Conservation (phyloP, 2,329 filamentous ascomycete species). For the Metarhizium humberi region DNA sequence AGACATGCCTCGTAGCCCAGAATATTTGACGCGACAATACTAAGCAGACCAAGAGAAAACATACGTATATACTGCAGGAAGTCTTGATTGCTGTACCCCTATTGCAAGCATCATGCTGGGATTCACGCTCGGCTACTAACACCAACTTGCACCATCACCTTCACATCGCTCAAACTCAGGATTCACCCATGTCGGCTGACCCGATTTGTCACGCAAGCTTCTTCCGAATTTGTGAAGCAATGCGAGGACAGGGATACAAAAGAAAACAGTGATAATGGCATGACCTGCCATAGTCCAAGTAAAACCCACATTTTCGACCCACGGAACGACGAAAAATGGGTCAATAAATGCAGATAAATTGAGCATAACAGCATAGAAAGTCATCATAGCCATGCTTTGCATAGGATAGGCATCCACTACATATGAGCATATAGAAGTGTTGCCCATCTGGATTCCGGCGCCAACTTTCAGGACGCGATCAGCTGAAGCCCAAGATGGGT, state of each 20-base stretch:
- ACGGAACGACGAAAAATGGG: conserved; percentile 40
- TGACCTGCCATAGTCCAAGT: conserved; percentile 42
- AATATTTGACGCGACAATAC: too few relatives aligned
- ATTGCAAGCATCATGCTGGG: too few relatives aligned
- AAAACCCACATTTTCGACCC: conserved; percentile 35
- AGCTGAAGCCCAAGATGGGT: neutral
- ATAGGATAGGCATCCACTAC: conserved; percentile 46
- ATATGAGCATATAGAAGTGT: conserved; percentile 42
- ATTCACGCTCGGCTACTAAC: too few relatives aligned
- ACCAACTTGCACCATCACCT: too few relatives aligned
- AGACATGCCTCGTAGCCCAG: too few relatives aligned
- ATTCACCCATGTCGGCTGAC: neutral
- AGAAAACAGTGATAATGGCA: conserved; percentile 33
- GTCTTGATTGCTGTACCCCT: too few relatives aligned
- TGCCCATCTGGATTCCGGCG: conserved; percentile 47
- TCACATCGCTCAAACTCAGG: neutral
- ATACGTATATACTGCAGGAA: too few relatives aligned
- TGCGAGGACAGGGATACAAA: conserved; percentile 26
- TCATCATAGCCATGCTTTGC: conserved; percentile 43
- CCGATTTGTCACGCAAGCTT: neutral
- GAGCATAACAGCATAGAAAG: conserved; percentile 44
- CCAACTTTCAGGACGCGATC: conserved; percentile 26
- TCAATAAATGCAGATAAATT: conserved; percentile 38
- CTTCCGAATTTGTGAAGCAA: conserved; percentile 12
- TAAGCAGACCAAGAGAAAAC: too few relatives aligned